phyloP scores from a whole-genome alignment of 306 rosid species.

The Rubus parviflorus region DNA sequence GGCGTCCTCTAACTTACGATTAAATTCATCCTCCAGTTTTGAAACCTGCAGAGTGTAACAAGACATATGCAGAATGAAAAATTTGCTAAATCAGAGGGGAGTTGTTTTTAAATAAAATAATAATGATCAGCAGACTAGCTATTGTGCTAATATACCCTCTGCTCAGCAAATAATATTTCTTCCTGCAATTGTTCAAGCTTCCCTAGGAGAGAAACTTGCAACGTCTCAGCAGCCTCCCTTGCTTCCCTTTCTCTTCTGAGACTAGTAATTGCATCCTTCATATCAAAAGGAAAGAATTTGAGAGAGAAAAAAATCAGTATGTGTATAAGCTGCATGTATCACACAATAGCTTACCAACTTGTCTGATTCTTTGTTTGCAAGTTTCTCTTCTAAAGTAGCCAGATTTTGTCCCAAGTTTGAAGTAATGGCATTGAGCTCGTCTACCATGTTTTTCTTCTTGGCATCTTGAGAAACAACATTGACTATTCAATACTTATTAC shows the following conservation, averaged over 20 bases:
- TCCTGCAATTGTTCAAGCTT: slow-evolving; percentile 58
- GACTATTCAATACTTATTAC: too few species aligned
- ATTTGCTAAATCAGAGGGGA: background rate
- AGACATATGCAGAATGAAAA: background rate
- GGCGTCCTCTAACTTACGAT: slow-evolving; percentile 68
- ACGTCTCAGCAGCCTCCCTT: slow-evolving; percentile 53
- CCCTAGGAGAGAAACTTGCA: slow-evolving; percentile 49
- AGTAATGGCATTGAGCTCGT: slow-evolving; percentile 42
- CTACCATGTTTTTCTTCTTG: slow-evolving; percentile 47
- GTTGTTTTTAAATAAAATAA: too few species aligned
- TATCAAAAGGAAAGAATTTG: slow-evolving; percentile 19
- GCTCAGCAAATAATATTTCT: slow-evolving; percentile 60
- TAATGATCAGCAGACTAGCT: background rate
- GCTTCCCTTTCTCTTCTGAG: slow-evolving; percentile 67
- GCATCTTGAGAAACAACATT: too few species aligned
- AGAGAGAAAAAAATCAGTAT: background rate
- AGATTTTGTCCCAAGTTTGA: slow-evolving; percentile 47
- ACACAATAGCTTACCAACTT: too few species aligned
- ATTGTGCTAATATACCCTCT: slow-evolving; percentile 45
- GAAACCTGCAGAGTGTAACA: slow-evolving; percentile 47
- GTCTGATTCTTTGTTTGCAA: slow-evolving; percentile 57
- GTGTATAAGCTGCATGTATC: too few species aligned
- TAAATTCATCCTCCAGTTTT: slow-evolving; percentile 66
- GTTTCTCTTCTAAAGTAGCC: slow-evolving; percentile 39
- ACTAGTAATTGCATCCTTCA: slow-evolving; percentile 59